Base-by-base conservation (phyloP, 164 flowering plant species). In the Stephania cephalantha region DNA sequence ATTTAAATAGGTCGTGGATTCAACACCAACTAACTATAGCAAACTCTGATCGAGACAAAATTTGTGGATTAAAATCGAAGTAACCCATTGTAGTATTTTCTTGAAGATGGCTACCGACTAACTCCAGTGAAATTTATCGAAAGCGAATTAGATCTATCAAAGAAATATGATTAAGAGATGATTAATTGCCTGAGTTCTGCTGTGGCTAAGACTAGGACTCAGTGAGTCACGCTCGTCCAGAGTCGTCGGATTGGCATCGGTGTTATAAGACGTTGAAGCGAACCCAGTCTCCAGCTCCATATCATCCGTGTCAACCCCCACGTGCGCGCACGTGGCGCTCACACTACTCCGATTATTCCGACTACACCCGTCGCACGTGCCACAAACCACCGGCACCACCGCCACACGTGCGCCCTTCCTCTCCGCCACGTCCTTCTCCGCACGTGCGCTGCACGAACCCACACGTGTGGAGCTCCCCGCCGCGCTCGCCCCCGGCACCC, bases 191-290 rank as follows among this genome's bases (percentile, higher is more conserved):
- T 81, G 83, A 13, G 88, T 77, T 73, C 83, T 79, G 70, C 90
- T 85, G 73, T 86, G 94, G 75, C 84, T 85, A 73, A 85, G 88
- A 71, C 90, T 85, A 72, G 85, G 94, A 76, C 84, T 85, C 74
- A 85, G 88, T 1, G 91, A 89, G 79, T 90, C 93, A 48, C 55
- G 73, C 64, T 87, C 93, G 20, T 94, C 92, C 53, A 75, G 69
- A 68, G 81, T 76, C 13, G 81, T 73, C 1, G 86, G 50, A n/a
- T 79, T 84, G 2, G 85, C 74, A 78, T 72, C 74, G 6, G 93
- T 86, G 1, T 79, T 83, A 66, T 75, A 6, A 0, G 93, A 90
- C n/a, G 90, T 83, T 5, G 88, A 83, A 30, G 87, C 80, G 66
- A 79, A 76, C 8, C 77, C 73, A 18, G 35, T 52, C 29, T 30